Base-by-base conservation (phyloP, 768 basidiomycete genomes). In the Lentinus brumalis region DNA sequence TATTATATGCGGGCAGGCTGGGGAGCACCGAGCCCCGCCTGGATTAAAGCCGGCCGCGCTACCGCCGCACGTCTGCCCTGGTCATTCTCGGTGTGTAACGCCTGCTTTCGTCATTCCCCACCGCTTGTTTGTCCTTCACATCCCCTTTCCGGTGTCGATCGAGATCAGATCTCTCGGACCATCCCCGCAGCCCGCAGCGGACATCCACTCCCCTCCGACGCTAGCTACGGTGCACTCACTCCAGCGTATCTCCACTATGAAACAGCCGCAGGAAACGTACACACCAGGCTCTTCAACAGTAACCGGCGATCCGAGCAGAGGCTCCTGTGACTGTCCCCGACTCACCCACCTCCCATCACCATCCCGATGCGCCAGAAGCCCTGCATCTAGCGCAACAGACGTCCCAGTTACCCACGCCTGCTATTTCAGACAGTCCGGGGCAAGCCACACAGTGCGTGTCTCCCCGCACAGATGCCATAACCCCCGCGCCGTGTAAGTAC, bases 81-180 rank as follows among this genome's bases (percentile, higher is more conserved):
- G 21, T 26, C 21, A 26, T 26, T 26, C 21, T 1, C 21, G 21
- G 21, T 26, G 21, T 26, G 21, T 26, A 26, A 26, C 21, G 21
- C 21, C 21, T 26, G 38, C 46, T 50, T 56, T 57, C 61, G 57
- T 62, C 61, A 62, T 62, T 41, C 29, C 11, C 41, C n/a, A 15
- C 35, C 35, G 35, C 35, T 35, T 35, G 7, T 7, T 35, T 35
- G 35, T 2, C 35, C 16, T 6, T 30, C 53, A n/a, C 53, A 7
- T 46, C 15, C 39, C 53, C 53, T 18, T 44, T 40, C 18, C 53
- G 32, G 32, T 31, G 14, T 49, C 26, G 60, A 57, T 61, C 60
- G 5, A 61, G 61, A 63, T 63, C 53, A 44, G 57, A 54, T 59
- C 57, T 45, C 41, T 39, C 45, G 21, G 47, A 32, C 40, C 26